phyloP scores from a whole-genome alignment of 805 yeast species.

The Komagataella kurtzmanii region DNA sequence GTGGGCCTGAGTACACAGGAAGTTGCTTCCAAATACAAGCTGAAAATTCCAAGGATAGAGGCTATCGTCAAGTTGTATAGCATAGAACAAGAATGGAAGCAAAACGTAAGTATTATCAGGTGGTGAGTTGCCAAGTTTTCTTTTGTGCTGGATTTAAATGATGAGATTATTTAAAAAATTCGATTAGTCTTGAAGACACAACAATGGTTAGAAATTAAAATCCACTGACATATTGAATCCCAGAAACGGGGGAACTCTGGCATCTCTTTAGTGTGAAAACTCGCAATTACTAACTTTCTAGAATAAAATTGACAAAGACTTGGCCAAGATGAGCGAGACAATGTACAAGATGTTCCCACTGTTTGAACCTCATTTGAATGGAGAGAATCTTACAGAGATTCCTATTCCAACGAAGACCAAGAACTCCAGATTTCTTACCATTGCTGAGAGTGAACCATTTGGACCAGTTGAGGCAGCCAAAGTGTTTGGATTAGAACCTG shows the following conservation, averaged over 20 bases:
- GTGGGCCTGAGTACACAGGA: slow-evolving; percentile 50
- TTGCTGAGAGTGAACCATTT: slow-evolving; percentile 90
- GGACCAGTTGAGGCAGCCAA: slow-evolving; percentile 94
- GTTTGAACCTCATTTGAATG: slow-evolving; percentile 29
- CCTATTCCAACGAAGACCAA: slow-evolving; percentile 79
- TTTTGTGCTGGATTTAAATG: slow-evolving; percentile 10
- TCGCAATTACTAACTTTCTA: slow-evolving; percentile 24
- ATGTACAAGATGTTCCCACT: slow-evolving; percentile 79
- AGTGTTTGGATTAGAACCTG: slow-evolving; percentile 76
- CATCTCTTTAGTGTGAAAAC: slow-evolving; percentile 8
- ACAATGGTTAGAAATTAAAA: slow-evolving; percentile 34
- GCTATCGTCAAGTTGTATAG: slow-evolving; percentile 64
- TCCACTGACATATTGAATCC: slow-evolving; percentile 6
- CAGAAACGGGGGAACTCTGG: neutral
- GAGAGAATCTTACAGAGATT: slow-evolving; percentile 85
- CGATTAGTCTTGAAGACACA: slow-evolving; percentile 78
- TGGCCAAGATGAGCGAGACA: slow-evolving; percentile 41
- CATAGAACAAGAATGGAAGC: slow-evolving; percentile 50
- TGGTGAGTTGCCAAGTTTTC: neutral
- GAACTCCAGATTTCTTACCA: slow-evolving; percentile 71
- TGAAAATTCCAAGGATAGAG: slow-evolving; percentile 77
- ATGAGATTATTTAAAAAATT: slow-evolving; percentile 31
- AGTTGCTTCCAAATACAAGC: slow-evolving; percentile 65
- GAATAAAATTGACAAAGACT: slow-evolving; percentile 38
- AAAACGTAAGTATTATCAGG: slow-evolving; percentile 36